These are phyloP conservation scores for Hyphodiscus hymeniophilus DNA, from an alignment of 495 filamentous ascomycete species.

Conservation along the genomic window DNA sequence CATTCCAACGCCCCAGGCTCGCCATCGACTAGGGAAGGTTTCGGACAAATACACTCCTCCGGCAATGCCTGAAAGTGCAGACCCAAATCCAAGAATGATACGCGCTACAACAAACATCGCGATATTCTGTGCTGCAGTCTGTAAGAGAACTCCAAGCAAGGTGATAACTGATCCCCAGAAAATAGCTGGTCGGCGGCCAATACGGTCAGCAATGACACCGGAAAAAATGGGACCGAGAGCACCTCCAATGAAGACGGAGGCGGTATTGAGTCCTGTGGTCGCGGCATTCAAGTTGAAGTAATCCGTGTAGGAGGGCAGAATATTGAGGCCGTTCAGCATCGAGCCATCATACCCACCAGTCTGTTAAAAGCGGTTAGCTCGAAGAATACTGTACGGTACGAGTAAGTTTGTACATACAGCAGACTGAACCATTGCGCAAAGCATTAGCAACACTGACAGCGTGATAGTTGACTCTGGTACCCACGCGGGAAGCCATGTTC, in stretches of 20 bases:
- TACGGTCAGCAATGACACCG: constrained; percentile 9
- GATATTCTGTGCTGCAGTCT: constrained; percentile 38
- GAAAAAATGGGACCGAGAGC: constrained; percentile 15
- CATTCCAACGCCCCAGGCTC: constrained; percentile 27
- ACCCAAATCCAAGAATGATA: constrained; percentile 41
- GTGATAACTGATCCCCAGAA: constrained; percentile 36
- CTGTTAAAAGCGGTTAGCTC: constrained; percentile 21
- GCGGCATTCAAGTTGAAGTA: constrained; percentile 39
- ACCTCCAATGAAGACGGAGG: constrained; percentile 21
- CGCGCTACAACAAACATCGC: constrained; percentile 36
- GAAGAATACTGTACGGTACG: neutral
- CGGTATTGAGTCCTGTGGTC: constrained; percentile 16
- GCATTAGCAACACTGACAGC: constrained; percentile 32
- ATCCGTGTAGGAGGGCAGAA: constrained; percentile 38
- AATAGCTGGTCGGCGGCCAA: constrained; percentile 36
- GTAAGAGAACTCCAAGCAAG: constrained; percentile 37
- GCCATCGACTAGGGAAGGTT: constrained; percentile 40
- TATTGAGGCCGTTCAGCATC: constrained; percentile 45
- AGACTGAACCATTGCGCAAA: constrained; percentile 41
- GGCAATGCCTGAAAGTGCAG: constrained; percentile 28
- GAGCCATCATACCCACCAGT: constrained; percentile 42
- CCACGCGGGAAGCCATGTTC: constrained; percentile 46
- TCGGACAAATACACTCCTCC: constrained; percentile 37
- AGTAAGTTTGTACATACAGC: constrained; percentile 22
- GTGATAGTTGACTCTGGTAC: constrained; percentile 37